Percentiles rank a stretch among this genome's conserved stretches.
These are phyloP conservation scores for Ogataea trehaloabstinens DNA, from an alignment of 805 yeast species.

Conservation along the genomic window DNA sequence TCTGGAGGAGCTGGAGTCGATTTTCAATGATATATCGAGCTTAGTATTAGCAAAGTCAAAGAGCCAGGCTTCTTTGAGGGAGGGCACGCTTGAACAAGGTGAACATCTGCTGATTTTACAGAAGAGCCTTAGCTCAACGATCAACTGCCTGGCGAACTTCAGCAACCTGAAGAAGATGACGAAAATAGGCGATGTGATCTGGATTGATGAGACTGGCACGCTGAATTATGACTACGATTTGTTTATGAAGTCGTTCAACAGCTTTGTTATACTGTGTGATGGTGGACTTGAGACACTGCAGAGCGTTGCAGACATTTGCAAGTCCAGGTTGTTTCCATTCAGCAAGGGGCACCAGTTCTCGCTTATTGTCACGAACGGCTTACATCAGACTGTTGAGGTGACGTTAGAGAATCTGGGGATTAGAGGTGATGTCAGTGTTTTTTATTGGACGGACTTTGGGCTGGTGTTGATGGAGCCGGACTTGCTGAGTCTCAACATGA, in stretches of 20 bases:
- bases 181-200: slow-evolving; percentile 26
- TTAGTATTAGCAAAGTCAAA: background rate
- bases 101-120: slow-evolving; percentile 25
- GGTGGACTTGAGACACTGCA: slow-evolving; percentile 13
- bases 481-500: slow-evolving; percentile 40
- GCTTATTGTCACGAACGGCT: slow-evolving; percentile 12
- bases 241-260: slow-evolving; percentile 14
- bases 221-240: slow-evolving; percentile 16
- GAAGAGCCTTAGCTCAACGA: slow-evolving; percentile 20
- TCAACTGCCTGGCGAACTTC: slow-evolving; percentile 29
- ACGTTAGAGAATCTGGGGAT: slow-evolving; percentile 25
- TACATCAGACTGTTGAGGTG: slow-evolving; percentile 14
- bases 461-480: slow-evolving; percentile 35
- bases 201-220: slow-evolving; percentile 24
- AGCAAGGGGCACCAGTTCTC: slow-evolving; percentile 15
- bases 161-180: slow-evolving; percentile 24
- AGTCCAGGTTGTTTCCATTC: slow-evolving; percentile 19
- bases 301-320: slow-evolving; percentile 10
- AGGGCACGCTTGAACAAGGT: background rate
- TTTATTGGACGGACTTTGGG: slow-evolving; percentile 20
- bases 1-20: slow-evolving; percentile 15
- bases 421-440: slow-evolving; percentile 25
- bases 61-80: background rate
- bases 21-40: slow-evolving; percentile 14
- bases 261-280: slow-evolving; percentile 25